Conservation (phyloP, 176 grass and related monocot genomes). For the Cocos nucifera region DNA sequence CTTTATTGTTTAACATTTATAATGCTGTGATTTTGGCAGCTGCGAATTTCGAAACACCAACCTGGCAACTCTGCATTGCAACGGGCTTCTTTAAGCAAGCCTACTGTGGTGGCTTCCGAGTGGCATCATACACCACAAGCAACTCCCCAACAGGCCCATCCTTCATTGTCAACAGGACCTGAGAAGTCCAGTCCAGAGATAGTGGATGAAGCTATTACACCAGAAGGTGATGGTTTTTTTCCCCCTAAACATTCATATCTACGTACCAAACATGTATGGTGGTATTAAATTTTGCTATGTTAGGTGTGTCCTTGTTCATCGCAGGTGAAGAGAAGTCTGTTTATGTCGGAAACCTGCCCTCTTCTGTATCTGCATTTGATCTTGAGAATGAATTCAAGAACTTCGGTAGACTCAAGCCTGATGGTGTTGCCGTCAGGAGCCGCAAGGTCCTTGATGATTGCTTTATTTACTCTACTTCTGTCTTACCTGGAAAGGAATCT, state of each 20-base stretch:
- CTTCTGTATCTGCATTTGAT: constrained; percentile 44
- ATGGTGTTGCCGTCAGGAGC: constrained; percentile 85
- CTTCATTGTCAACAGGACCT: background rate
- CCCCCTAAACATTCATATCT: no score
- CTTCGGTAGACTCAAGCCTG: constrained; percentile 68
- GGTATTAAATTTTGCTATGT: no score
- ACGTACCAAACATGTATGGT: no score
- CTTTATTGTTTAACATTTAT: no score
- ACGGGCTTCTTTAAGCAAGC: no score
- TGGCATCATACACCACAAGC: no score
- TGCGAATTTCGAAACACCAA: constrained; percentile 51
- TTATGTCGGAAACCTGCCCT: constrained; percentile 75
- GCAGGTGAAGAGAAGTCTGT: constrained; percentile 68
- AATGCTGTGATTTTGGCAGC: constrained; percentile 22
- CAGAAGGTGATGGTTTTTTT: no score
- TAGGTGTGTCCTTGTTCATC: constrained; percentile 11
- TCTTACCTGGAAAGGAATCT: no score
- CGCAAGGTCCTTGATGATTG: constrained; percentile 45
- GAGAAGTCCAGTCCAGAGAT: no score
- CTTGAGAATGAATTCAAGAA: constrained; percentile 78
- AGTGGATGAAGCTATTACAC: no score
- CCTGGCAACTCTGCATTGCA: constrained; percentile 3
- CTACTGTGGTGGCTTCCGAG: no score
- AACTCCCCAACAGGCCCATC: constrained; percentile 12
- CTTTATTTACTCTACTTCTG: background rate